phyloP scores from a whole-genome alignment of 2,329 filamentous ascomycete species.

The Neocatenulostroma microsporum region DNA sequence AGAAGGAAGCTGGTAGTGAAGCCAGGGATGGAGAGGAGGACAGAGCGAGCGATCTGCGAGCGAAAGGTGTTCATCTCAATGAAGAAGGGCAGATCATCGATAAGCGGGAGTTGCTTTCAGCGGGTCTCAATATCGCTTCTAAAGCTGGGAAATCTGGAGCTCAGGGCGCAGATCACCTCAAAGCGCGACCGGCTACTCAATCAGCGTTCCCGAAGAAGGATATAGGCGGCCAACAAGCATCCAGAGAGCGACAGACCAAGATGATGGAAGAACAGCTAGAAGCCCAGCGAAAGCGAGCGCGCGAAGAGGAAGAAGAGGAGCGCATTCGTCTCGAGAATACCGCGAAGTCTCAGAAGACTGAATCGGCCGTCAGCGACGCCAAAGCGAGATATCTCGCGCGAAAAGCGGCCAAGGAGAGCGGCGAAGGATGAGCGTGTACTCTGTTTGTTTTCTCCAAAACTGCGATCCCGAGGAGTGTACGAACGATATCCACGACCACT shows the following conservation, averaged over 20 bases:
- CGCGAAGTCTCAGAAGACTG: conserved; percentile 70
- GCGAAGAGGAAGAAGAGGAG: conserved; percentile 62
- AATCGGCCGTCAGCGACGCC: conserved; percentile 65
- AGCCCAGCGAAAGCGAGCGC: conserved; percentile 60
- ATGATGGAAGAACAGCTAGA: conserved; percentile 75
- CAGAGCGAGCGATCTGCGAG: conserved; percentile 59
- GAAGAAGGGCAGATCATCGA: conserved; percentile 79
- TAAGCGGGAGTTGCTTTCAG: conserved; percentile 68
- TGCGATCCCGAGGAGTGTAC: neutral
- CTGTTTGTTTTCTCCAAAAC: neutral
- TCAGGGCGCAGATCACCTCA: conserved; percentile 25
- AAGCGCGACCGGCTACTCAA: conserved; percentile 18
- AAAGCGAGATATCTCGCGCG: conserved; percentile 72
- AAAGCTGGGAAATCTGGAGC: conserved; percentile 17
- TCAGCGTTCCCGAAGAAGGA: conserved; percentile 19
- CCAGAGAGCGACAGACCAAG: conserved; percentile 66
- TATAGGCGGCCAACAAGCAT: conserved; percentile 51
- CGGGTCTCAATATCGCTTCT: conserved; percentile 63
- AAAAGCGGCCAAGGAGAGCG: conserved; percentile 61
- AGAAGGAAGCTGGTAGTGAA: conserved; percentile 10
- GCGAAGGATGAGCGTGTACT: conserved; percentile 17
- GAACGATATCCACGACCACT: neutral
- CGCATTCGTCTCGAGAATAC: conserved; percentile 55
- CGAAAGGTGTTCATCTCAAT: conserved; percentile 59
- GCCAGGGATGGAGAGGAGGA: conserved; percentile 48